Percentiles rank a stretch among this genome's conserved stretches.
phyloP scores from a whole-genome alignment of 2,329 filamentous ascomycete species.

The Fusarium zealandicum region DNA sequence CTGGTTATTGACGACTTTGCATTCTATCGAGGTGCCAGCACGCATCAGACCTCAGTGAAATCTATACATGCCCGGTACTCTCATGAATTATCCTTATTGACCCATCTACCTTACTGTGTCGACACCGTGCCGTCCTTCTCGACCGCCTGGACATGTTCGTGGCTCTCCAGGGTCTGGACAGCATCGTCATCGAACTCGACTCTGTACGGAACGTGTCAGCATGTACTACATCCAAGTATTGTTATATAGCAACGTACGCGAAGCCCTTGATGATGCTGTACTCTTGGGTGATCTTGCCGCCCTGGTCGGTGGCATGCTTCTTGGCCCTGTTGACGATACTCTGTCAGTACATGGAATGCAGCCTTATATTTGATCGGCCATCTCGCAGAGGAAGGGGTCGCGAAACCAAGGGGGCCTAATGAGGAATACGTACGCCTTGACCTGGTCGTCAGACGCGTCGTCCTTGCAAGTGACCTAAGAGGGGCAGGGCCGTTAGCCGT shows the following conservation, averaged over 20 bases:
- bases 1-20: neutral
- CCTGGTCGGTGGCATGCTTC: conserved; percentile 74
- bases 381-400: neutral
- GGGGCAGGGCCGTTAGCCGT: conserved; percentile 22
- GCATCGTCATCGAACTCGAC: conserved; percentile 75
- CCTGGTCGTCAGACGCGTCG: conserved; percentile 69
- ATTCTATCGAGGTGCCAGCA: conserved; percentile 18
- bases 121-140: conserved; percentile 76
- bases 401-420: neutral
- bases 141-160: conserved; percentile 76
- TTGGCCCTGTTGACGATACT: conserved; percentile 67
- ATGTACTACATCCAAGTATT: neutral
- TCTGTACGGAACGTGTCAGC: conserved; percentile 52
- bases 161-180: conserved; percentile 69
- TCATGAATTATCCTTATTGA: neutral
- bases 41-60: conserved; percentile 18
- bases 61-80: conserved; percentile 17
- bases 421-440: conserved; percentile 64
- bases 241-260: conserved; percentile 67
- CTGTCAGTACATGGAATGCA: conserved; percentile 2
- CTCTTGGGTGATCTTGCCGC: conserved; percentile 84
- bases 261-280: conserved; percentile 92
- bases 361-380: neutral
- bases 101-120: conserved; percentile 65
- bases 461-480: conserved; percentile 80